Evolutionary conservation across 495 filamentous ascomycete species (phyloP), one percentile per base, ranked within the genome.

Genomic region (Aspergillus conjunctus): DNA sequence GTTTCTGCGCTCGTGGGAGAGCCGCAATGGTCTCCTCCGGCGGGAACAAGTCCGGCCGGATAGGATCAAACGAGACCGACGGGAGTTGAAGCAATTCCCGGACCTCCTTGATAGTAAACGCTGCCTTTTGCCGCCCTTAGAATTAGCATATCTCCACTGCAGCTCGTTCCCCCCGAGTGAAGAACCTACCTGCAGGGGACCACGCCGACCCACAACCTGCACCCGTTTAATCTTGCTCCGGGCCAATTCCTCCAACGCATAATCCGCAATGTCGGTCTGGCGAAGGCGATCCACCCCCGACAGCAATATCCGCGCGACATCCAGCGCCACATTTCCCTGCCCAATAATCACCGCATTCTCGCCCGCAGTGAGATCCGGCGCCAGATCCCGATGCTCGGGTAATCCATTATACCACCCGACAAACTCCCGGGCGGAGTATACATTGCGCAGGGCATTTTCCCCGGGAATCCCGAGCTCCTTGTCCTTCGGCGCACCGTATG

Each of bases 341-440:
- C 94, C 94, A 59, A 98, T 87, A 43, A 98, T 83, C 17, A 96
- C 85, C 4, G 91, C 95, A 64, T 93, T 85, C 48, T 97, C 92
- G 2, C 90, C 91, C 8, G 81, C 76, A 1, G 84, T 84, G 14
- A 98, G 83, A 66, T 91, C 85, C 1, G 93, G 94, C 12, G 81
- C 79, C n/a, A 97, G 74, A 64, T 84, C 71, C 22, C 89, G 83
- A 70, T 90, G 89, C 66, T 96, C 89, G 0, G 94, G 95, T 0
- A 96, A 81, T 17, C 95, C 93, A 69, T 98, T 98, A 74, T 98
- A 98, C 94, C 94, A 98, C 15, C 93, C 94, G 7, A 98, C 95
- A 73, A 98, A 98, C 51, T 91, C 89, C 7, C 94, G 84, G 4
- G 94, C 94, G 15, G 92, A 96, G 74, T 91, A 88, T 37, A 98